Evolutionary conservation across 345 rosid species (phyloP), one percentile per base, ranked within the genome.

Genomic region (Melastoma malabathricum): DNA sequence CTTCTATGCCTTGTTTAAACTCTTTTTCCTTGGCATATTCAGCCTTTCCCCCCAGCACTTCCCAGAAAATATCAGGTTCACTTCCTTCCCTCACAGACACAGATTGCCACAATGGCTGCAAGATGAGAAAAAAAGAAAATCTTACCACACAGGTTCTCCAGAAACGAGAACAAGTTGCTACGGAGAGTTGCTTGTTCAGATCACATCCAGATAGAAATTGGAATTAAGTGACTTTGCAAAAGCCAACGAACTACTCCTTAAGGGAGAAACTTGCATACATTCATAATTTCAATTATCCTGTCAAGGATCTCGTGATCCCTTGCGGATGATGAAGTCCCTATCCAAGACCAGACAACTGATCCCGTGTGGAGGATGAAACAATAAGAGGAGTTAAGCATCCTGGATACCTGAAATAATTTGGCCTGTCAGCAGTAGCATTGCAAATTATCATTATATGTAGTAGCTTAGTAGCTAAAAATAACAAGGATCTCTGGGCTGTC

Each of bases 41-140:
- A 38, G 73, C 47, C 67, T 74, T 88, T 62, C 82, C 97, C 49
- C 90, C 97, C 52, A 88, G 82, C 46, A 75, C 65, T 66, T 74
- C 66, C 97, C 97, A 88, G 64, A 88, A 88, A 38, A 39, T 61
- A 47, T 82, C 90, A 15, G 88, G 75, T 80, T 88, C 97, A 63
- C 70, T 75, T 49, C 86, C 94, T 75, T 88, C 97, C 71, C 88
- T 73, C 55, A 78, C 61, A 44, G 87, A 71, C 57, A 69, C 60
- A 34, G 85, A 75, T 61, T 84, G 97, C 87, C 77, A 76, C 44
- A 74, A 48, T 53, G 90, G 75, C 97, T 88, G 75, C 62, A 69
- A 41, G 65, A 15, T 13, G n/a, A n/a, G n/a, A n/a, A n/a, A n/a
- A n/a, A n/a, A n/a, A 15, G 38, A 57, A 47, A 0, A n/a, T 47